Percentiles rank a stretch among this genome's conserved stretches.
These are phyloP conservation scores for Cercospora sesami DNA, from an alignment of 2,329 filamentous ascomycete genomes.

Conservation along the genomic window DNA sequence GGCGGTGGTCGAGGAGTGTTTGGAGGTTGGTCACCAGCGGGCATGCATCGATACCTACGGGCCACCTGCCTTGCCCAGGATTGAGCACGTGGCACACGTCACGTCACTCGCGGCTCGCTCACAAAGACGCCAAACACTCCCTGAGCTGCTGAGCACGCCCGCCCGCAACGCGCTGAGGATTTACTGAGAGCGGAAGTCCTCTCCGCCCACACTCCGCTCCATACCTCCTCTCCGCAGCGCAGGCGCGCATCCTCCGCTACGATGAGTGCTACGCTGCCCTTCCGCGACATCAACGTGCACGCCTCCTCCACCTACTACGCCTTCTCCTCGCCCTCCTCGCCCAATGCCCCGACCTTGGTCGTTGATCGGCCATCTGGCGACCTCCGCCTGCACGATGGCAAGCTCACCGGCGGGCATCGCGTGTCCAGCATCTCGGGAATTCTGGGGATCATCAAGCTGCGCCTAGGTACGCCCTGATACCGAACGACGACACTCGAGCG, in stretches of 20 bases:
- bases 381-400: conserved; percentile 77
- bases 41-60: neutral
- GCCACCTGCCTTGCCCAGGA: neutral
- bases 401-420: conserved; percentile 72
- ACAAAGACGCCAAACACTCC: neutral
- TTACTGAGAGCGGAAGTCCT: neutral
- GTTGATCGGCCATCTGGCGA: conserved; percentile 92
- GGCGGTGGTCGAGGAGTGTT: neutral
- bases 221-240: neutral
- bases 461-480: conserved; percentile 66
- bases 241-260: conserved; percentile 9
- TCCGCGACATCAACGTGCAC: conserved; percentile 95
- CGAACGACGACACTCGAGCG: neutral
- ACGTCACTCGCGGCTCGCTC: conserved; percentile 8
- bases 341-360: conserved; percentile 80
- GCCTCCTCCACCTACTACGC: conserved; percentile 89
- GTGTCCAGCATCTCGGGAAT: conserved; percentile 96
- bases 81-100: conserved; percentile 12
- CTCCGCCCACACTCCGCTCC: neutral
- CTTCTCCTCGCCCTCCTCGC: conserved; percentile 93
- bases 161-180: neutral
- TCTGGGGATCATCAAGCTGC: conserved; percentile 86
- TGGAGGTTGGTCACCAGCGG: conserved; percentile 1
- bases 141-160: neutral
- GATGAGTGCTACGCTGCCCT: conserved; percentile 65